Base-by-base conservation (phyloP, 208 protist genomes). In the Acanthamoeba lenticulata region DNA sequence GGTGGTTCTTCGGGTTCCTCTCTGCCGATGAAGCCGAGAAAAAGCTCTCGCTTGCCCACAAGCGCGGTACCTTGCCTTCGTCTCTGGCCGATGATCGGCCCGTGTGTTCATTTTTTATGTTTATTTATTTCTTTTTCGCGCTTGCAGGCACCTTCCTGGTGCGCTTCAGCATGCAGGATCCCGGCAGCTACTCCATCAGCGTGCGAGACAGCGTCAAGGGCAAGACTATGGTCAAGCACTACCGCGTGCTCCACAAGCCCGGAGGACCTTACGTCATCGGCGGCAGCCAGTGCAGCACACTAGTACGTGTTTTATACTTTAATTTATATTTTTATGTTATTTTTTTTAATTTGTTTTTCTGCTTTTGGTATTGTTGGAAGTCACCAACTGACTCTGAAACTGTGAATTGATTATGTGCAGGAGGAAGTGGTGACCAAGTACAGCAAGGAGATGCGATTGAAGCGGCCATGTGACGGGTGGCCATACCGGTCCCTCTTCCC, bases 171-270 rank as follows among this genome's bases (percentile, higher is more conserved):
- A 92, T 45, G 40, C 34, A 92, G 15, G 86, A 92, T 24, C 86
- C 86, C 2, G 86, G 86, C 34, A 92, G 86, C 86, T 92, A 92
- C 86, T 92, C 86, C 40, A 92, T 92, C 86, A 89, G 79, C 21
- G 79, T 89, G 7, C 79, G 57, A 15, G 86, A 65, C 55, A 92
- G 86, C 86, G 49, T 52, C 7, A 65, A 72, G 47, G 57, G 86
- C 42, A 92, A 92, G 27, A 24, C 57, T 13, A 11, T 47, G 5
- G 21, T 92, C 40, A 92, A 92, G 86, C 86, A 92, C 86, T 92
- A 92, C 57, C 49, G 86, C 11, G 86, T 92, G 27, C 36, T 47
- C 4, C 86, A 92, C 86, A 74, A 65, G 36, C 86, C 86, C 24
- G 86, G 86, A 4, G 44, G 40, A n/a, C 40, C 55, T n/a, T 92